Percentiles rank a stretch among this genome's conserved stretches.
Evolutionary conservation across 306 rosid genomes (phyloP).

Genomic region (Vigna angularis): DNA sequence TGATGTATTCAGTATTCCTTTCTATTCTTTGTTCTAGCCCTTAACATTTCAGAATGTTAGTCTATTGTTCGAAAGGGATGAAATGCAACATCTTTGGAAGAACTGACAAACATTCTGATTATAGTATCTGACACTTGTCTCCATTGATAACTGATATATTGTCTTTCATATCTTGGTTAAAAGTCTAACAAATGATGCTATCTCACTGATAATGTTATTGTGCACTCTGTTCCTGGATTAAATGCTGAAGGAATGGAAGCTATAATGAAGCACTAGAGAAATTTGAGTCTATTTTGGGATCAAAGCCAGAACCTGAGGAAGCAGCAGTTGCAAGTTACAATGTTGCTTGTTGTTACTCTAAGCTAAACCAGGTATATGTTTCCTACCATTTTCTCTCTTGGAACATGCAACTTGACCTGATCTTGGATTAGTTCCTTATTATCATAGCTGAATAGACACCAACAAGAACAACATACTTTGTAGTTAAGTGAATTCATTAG

Average conservation of each 20-base stretch:
- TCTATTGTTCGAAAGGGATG: constrained; percentile 16
- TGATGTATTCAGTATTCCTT: constrained; percentile 24
- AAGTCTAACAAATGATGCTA: constrained; percentile 1
- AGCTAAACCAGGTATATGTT: constrained; percentile 81
- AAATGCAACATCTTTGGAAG: background rate
- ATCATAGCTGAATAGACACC: constrained; percentile 1
- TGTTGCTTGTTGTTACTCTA: constrained; percentile 95
- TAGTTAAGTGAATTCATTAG: no score
- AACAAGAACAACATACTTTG: no score
- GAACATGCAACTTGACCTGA: constrained; percentile 23
- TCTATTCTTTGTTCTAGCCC: constrained; percentile 12
- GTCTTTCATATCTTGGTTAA: constrained; percentile 30
- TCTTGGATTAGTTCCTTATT: constrained; percentile 22
- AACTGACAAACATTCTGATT: no score
- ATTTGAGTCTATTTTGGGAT: constrained; percentile 90
- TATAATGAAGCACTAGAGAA: constrained; percentile 91
- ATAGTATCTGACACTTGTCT: background rate
- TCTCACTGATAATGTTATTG: constrained; percentile 19
- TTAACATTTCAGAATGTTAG: background rate
- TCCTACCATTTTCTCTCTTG: constrained; percentile 13
- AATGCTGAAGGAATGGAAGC: constrained; percentile 69
- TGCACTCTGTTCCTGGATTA: constrained; percentile 36
- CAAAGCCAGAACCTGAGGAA: constrained; percentile 75
- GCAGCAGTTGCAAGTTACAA: constrained; percentile 91
- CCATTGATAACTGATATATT: background rate